These are phyloP conservation scores for Tremella yokohamensis DNA, from an alignment of 768 basidiomycete species.

Conservation along the genomic window DNA sequence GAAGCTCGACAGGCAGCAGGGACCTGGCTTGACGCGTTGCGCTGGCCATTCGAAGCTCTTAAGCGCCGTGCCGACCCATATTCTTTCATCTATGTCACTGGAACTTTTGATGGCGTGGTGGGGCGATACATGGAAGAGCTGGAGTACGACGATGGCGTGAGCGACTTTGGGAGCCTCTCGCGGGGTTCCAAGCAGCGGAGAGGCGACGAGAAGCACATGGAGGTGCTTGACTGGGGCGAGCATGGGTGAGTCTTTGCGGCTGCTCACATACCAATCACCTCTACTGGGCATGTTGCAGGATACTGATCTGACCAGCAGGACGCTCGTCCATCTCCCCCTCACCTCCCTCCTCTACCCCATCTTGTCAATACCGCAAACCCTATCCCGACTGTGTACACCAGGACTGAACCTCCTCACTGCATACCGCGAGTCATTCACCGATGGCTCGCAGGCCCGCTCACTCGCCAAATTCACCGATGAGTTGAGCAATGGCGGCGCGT, in stretches of 20 bases:
- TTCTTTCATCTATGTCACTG: conserved; percentile 35
- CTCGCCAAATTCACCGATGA: conserved; percentile 18
- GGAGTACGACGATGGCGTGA: conserved; percentile 37
- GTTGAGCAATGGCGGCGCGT: conserved; percentile 19
- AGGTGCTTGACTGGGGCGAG: conserved; percentile 39
- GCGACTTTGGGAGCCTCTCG: conserved; percentile 34
- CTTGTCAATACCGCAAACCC: conserved; percentile 24
- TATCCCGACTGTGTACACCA: conserved; percentile 23
- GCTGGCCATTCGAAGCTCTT: conserved; percentile 28
- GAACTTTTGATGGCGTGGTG: conserved; percentile 37
- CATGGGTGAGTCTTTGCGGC: conserved; percentile 32
- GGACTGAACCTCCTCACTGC: conserved; percentile 19
- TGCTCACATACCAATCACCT: background rate
- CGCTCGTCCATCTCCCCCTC: conserved; percentile 34
- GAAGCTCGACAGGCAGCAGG: conserved; percentile 2
- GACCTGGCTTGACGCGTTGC: background rate
- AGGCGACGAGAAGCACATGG: conserved; percentile 18
- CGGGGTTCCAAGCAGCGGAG: conserved; percentile 18
- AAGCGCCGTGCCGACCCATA: conserved; percentile 26
- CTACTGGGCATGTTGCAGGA: background rate
- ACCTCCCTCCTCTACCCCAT: conserved; percentile 35
- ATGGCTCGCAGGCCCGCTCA: conserved; percentile 27
- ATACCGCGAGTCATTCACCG: conserved; percentile 30
- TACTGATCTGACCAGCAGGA: conserved; percentile 16
- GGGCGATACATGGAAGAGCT: conserved; percentile 47